A percentile compares a stretch with the other conserved stretches of the same genome.
phyloP scores from a whole-genome alignment of 148 eudicot species.

The Drosera capensis region DNA sequence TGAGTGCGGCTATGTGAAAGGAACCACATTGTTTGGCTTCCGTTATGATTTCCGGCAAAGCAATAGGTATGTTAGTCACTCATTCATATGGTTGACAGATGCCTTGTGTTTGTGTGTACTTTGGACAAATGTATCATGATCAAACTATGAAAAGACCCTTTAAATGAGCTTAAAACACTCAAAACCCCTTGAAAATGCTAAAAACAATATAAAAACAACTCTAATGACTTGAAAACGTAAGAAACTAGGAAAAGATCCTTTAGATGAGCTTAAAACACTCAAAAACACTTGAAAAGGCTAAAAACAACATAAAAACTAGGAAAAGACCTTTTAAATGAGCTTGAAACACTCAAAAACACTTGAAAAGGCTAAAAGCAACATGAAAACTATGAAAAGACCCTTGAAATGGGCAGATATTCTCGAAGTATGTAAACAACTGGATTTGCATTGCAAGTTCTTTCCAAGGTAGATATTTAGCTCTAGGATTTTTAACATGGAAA shows the following conservation, averaged over 20 bases:
- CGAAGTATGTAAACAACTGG: slow-evolving; percentile 88
- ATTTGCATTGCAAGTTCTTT: slow-evolving; percentile 85
- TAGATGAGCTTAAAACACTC: no score
- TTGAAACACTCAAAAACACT: neutral
- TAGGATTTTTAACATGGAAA: neutral
- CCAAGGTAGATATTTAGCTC: slow-evolving; percentile 48
- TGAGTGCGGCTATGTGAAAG: slow-evolving; percentile 78
- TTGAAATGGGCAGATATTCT: slow-evolving; percentile 39
- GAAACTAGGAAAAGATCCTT: no score
- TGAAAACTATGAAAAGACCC: neutral
- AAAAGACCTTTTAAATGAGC: no score
- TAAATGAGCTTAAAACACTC: no score
- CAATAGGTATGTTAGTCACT: slow-evolving; percentile 39
- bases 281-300: no score
- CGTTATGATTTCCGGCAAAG: slow-evolving; percentile 98
- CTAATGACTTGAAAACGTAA: no score
- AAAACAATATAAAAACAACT: no score
- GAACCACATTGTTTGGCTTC: slow-evolving; percentile 86
- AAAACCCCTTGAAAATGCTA: no score
- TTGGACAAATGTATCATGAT: neutral
- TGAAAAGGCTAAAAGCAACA: no score
- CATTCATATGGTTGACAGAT: neutral
- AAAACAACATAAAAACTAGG: no score
- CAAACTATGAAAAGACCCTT: neutral
- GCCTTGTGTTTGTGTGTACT: neutral